phyloP scores from a whole-genome alignment of 2,329 filamentous ascomycete genomes.

The Trichophyton rubrum region DNA sequence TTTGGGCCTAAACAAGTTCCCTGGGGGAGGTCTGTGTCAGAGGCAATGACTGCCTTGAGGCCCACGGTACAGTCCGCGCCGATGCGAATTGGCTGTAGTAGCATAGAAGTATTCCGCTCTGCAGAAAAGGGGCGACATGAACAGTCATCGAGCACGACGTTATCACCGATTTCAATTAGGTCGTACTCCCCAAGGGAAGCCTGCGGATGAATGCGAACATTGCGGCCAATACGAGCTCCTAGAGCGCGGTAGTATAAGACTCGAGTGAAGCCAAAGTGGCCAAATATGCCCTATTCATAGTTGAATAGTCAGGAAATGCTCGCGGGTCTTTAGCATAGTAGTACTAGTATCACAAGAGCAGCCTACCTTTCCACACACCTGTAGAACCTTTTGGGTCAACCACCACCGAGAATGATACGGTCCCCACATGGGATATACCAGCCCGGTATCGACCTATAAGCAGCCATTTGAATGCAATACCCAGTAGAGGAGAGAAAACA shows the following conservation, averaged over 20 bases:
- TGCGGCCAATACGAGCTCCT: neutral
- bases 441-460: neutral
- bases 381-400: neutral
- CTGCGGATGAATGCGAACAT: neutral
- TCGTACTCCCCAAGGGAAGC: slow-evolving; percentile 3
- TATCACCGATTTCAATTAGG: slow-evolving; percentile 2
- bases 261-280: neutral
- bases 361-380: slow-evolving; percentile 2
- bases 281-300: slow-evolving; percentile 1
- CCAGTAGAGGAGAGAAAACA: neutral
- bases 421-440: slow-evolving; percentile 5
- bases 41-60: slow-evolving; percentile 4
- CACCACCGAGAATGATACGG: slow-evolving; percentile 4
- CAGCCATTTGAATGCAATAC: slow-evolving; percentile 1
- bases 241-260: slow-evolving; percentile 3
- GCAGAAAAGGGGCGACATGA: neutral
- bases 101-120: slow-evolving; percentile 2
- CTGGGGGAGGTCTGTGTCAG: neutral
- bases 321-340: neutral
- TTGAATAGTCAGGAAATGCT: neutral
- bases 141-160: slow-evolving; percentile 1
- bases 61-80: neutral
- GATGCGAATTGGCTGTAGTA: neutral
- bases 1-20: slow-evolving; percentile 3
- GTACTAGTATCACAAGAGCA: too few relatives aligned